These are phyloP conservation scores for Orbilia blumenaviensis DNA, from an alignment of 2,329 filamentous ascomycete species.

Conservation along the genomic window DNA sequence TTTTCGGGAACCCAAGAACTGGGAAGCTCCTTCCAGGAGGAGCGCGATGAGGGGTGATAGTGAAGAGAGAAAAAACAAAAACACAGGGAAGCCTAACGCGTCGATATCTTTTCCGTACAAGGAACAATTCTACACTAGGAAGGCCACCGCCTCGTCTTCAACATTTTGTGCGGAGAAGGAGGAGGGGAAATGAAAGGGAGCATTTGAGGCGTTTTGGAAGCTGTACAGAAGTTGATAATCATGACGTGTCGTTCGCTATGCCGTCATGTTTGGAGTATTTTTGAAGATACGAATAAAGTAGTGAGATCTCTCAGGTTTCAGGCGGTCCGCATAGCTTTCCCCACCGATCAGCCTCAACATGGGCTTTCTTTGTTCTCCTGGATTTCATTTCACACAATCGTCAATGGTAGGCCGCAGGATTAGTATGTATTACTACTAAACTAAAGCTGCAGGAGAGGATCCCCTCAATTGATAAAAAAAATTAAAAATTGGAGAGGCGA, in stretches of 20 bases:
- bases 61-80: too few species aligned
- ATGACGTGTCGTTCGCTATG: background rate
- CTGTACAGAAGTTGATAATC: background rate
- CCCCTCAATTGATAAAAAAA: too few species aligned
- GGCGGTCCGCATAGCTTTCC: background rate
- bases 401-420: background rate
- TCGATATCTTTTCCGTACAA: background rate
- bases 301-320: conserved; percentile 9
- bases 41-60: conserved; percentile 34
- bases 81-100: conserved; percentile 12
- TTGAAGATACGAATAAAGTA: conserved; percentile 6
- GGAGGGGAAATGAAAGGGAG: conserved; percentile 6
- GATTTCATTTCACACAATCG: background rate
- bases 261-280: conserved; percentile 13
- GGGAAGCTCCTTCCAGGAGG: background rate
- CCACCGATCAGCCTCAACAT: background rate
- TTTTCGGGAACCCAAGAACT: background rate
- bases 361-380: background rate
- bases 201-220: background rate
- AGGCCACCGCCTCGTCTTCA: too few species aligned
- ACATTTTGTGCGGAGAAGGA: too few species aligned
- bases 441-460: background rate
- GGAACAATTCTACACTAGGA: too few species aligned
- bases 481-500: too few species aligned
- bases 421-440: too few species aligned